Conservation (phyloP, 345 rosid genomes). For the Citrus sp. region DNA sequence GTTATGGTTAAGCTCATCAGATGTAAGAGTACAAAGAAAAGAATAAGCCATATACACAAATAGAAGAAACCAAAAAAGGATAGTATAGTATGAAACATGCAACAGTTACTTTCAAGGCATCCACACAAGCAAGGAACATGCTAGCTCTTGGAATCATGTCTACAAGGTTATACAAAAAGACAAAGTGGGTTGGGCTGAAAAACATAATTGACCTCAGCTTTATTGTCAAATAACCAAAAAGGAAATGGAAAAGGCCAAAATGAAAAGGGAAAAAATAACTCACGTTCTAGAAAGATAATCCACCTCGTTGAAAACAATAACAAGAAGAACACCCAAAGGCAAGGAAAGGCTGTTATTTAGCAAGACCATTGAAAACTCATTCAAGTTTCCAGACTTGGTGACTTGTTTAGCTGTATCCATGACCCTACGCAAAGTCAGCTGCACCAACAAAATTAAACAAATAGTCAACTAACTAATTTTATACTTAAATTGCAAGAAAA, state of each 20-base stretch:
- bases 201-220: not conserved
- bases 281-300: constrained; percentile 79
- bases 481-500: not conserved
- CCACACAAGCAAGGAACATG: not conserved
- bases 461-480: constrained; percentile 8
- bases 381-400: constrained; percentile 85
- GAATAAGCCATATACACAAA: not conserved
- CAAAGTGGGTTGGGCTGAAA: not conserved
- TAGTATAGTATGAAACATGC: not conserved
- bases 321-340: constrained; percentile 79
- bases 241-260: not conserved
- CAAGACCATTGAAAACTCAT: constrained; percentile 96
- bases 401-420: constrained; percentile 98
- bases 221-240: not conserved
- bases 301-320: constrained; percentile 74
- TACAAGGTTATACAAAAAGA: not conserved
- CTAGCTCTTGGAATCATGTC: not conserved
- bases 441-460: constrained; percentile 30
- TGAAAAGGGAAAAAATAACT: constrained; percentile 22
- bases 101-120: not conserved
- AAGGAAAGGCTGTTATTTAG: constrained; percentile 90
- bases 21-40: not conserved
- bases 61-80: not conserved
- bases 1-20: not conserved
- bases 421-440: constrained; percentile 87